These are phyloP conservation scores for Panaeolus cyanescens DNA, from an alignment of 768 basidiomycete species.

Conservation along the genomic window DNA sequence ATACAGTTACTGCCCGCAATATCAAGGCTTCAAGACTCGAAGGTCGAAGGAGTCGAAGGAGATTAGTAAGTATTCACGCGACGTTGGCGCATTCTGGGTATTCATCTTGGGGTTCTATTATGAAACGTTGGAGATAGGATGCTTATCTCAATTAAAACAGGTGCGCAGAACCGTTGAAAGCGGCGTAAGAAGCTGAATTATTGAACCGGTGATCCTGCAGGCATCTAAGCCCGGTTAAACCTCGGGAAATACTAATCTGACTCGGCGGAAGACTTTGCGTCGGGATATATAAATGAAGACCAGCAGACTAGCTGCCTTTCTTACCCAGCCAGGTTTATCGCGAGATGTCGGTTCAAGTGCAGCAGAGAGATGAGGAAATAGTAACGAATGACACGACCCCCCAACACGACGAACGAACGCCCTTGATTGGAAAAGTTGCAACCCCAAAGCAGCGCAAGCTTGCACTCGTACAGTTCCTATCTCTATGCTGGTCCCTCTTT, in stretches of 20 bases:
- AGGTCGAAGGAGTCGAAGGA: too few relatives aligned
- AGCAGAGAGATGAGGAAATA: not conserved
- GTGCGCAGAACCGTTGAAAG: not conserved
- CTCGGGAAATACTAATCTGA: not conserved
- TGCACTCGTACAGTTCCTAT: slow-evolving; percentile 46
- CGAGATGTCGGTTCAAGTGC: not conserved
- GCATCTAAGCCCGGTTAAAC: not conserved
- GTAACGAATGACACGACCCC: not conserved
- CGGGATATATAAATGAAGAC: not conserved
- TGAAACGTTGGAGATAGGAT: not conserved
- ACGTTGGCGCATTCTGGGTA: too few relatives aligned
- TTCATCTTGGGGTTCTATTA: not conserved
- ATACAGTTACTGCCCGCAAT: too few relatives aligned
- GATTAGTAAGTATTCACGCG: too few relatives aligned
- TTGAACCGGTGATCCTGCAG: not conserved
- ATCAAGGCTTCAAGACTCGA: too few relatives aligned
- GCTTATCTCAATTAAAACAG: not conserved
- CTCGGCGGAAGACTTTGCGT: not conserved
- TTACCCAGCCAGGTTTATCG: not conserved
- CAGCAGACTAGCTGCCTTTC: not conserved
- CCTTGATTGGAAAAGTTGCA: not conserved
- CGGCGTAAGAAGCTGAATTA: not conserved
- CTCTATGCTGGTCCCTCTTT: slow-evolving; percentile 58
- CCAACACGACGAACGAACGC: not conserved
- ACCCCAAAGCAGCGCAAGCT: not conserved